phyloP scores from a whole-genome alignment of 768 basidiomycete genomes.

The Termitomyces sp. region DNA sequence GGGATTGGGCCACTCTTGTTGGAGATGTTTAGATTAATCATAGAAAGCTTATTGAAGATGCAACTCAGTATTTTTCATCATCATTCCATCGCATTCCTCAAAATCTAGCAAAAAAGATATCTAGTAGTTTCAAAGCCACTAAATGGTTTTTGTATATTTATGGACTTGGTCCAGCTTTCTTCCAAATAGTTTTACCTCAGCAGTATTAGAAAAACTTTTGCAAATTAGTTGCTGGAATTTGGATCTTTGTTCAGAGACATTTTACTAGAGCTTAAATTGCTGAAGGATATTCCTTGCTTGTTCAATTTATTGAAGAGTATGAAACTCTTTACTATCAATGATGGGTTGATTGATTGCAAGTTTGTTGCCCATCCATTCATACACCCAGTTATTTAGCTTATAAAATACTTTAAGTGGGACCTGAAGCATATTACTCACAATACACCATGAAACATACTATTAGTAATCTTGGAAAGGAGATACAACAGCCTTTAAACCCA shows the following conservation, averaged over 20 bases:
- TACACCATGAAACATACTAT: slow-evolving; percentile 20
- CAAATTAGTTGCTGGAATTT: slow-evolving; percentile 10
- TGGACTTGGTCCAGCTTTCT: slow-evolving; percentile 11
- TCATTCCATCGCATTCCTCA: slow-evolving; percentile 21
- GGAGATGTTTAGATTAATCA: neutral
- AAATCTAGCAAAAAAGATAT: slow-evolving; percentile 27
- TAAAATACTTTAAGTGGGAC: slow-evolving; percentile 17
- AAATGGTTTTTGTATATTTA: too few species aligned
- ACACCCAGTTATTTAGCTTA: slow-evolving; percentile 18
- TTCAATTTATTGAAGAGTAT: too few species aligned
- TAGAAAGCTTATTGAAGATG: neutral
- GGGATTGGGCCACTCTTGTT: too few species aligned
- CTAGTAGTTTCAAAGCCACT: neutral
- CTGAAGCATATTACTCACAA: slow-evolving; percentile 17
- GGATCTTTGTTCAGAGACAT: slow-evolving; percentile 15
- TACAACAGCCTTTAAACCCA: slow-evolving; percentile 12
- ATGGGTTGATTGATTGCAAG: slow-evolving; percentile 20
- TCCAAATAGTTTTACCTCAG: slow-evolving; percentile 14
- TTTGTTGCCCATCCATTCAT: slow-evolving; percentile 25
- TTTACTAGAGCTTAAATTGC: slow-evolving; percentile 3
- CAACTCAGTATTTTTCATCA: slow-evolving; percentile 2
- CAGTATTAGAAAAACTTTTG: slow-evolving; percentile 16
- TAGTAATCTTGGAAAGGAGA: slow-evolving; percentile 21
- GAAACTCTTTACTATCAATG: slow-evolving; percentile 10
- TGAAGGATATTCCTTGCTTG: neutral